Evolutionary conservation across 768 basidiomycete species (phyloP), one percentile per base, ranked within the genome.

Genomic region (Trichaptum fuscoviolaceum): DNA sequence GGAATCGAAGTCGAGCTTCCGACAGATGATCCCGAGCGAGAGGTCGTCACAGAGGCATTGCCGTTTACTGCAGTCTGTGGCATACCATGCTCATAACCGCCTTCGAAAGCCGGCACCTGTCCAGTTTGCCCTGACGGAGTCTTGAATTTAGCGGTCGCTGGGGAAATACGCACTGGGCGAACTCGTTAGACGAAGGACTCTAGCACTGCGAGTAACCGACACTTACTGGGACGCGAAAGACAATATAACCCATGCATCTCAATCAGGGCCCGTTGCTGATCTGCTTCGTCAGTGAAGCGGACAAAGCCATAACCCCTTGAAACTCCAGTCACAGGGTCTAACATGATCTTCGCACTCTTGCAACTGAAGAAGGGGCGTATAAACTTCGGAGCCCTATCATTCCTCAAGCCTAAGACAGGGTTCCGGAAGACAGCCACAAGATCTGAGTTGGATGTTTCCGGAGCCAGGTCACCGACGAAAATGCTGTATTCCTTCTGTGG

Each of bases 341-440:
- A 80, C 93, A 95, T 95, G 70, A 94, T 96, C 80, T 95, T 95
- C 34, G 95, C 95, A 75, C 93, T 95, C 81, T 94, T 95, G 78
- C 94, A 95, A 75, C 93, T 95, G 42, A 87, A 77, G 78, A 96
- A 97, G 1, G 93, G 92, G 8, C 88, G 84, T 64, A 96, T 93
- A 70, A 93, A 91, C 75, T 92, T 92, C 23, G 93, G 93, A 75
- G 92, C 92, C 66, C 93, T 84, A 74, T 95, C 92, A 73, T 90
- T 91, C 67, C 92, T 85, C 64, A 94, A 83, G 58, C 92, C 92
- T 17, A 93, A 84, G 2, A 93, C 90, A 0, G 93, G 93, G 75
- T 95, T 93, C 72, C 93, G 89, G 78, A 95, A 93, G 70, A 95
- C 90, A 26, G 91, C 92, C 63, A 96, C 93, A n/a, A 96, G 81